Percentiles rank a stretch among this genome's conserved stretches.
Evolutionary conservation across 1,139 yeast genomes (phyloP).

Genomic region (Yamadazyma mexicana): DNA sequence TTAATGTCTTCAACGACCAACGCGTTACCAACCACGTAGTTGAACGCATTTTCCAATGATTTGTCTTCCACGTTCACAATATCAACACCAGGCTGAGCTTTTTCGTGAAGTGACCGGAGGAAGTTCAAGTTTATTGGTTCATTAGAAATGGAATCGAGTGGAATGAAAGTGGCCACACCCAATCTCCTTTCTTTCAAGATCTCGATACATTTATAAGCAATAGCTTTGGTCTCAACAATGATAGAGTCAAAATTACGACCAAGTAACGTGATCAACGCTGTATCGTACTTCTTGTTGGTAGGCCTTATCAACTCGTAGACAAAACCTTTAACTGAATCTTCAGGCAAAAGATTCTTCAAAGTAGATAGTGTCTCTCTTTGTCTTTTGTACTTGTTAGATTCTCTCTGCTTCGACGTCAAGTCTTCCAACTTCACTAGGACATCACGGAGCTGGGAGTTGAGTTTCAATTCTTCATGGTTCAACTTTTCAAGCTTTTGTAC

Average conservation of each 20-base stretch:
- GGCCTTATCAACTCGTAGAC: conserved; percentile 83
- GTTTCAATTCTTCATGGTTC: conserved; percentile 48
- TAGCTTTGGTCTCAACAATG: conserved; percentile 71
- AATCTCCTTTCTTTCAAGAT: conserved; percentile 82
- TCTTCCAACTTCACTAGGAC: conserved; percentile 66
- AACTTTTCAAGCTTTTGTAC: conserved; percentile 47
- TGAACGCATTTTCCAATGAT: conserved; percentile 70
- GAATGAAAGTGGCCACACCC: conserved; percentile 86
- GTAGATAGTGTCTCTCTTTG: conserved; percentile 71
- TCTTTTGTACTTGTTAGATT: conserved; percentile 65
- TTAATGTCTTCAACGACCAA: conserved; percentile 74
- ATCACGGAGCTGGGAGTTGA: conserved; percentile 66
- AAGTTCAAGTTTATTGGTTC: conserved; percentile 60
- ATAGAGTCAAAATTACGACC: conserved; percentile 83
- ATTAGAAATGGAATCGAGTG: conserved; percentile 66
- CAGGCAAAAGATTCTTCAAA: conserved; percentile 68
- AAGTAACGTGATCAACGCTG: conserved; percentile 75
- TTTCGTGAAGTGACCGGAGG: conserved; percentile 55
- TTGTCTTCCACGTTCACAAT: conserved; percentile 68
- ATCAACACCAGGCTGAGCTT: conserved; percentile 69
- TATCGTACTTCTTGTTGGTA: conserved; percentile 68
- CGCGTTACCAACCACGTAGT: conserved; percentile 78
- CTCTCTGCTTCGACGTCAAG: conserved; percentile 72
- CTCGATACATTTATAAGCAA: conserved; percentile 82
- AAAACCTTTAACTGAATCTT: conserved; percentile 71